Percentiles rank a stretch among this genome's conserved stretches.
Evolutionary conservation across 345 rosid genomes (phyloP).

Genomic region (Lagerstroemia speciosa): DNA sequence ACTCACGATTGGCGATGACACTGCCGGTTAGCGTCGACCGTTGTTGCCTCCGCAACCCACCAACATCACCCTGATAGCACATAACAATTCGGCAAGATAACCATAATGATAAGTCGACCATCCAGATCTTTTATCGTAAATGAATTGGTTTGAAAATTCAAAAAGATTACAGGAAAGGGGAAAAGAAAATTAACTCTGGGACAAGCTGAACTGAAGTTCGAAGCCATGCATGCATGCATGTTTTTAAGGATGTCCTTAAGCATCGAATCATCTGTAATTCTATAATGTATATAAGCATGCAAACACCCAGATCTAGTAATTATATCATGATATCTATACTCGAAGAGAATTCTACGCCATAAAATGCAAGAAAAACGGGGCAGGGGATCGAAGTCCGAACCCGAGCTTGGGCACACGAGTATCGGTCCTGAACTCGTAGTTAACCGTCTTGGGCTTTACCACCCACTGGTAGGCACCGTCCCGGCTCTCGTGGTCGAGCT

Average conservation of each 20-base stretch:
- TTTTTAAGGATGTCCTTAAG: too few relatives aligned
- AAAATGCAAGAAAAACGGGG: too few relatives aligned
- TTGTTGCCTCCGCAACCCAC: slow-evolving; percentile 99
- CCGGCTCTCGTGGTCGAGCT: slow-evolving; percentile 79
- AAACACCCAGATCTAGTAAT: too few relatives aligned
- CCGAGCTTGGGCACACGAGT: slow-evolving; percentile 76
- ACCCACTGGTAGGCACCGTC: slow-evolving; percentile 76
- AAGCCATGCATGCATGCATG: too few relatives aligned
- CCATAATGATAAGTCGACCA: neutral
- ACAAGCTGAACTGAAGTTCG: too few relatives aligned
- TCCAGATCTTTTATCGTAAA: neutral
- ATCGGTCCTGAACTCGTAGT: slow-evolving; percentile 81
- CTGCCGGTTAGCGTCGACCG: slow-evolving; percentile 89
- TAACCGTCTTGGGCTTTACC: slow-evolving; percentile 80
- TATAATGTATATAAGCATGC: neutral
- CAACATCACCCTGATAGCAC: slow-evolving; percentile 68
- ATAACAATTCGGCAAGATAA: too few relatives aligned
- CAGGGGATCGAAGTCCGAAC: slow-evolving; percentile 21
- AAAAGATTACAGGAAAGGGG: too few relatives aligned
- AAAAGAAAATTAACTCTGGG: too few relatives aligned
- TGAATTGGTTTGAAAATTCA: too few relatives aligned
- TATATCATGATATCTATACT: too few relatives aligned
- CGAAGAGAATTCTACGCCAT: too few relatives aligned
- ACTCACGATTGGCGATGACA: slow-evolving; percentile 85
- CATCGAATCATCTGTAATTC: too few relatives aligned